Evolutionary conservation across 257 asterid genomes (phyloP), one percentile per base, ranked within the genome.

Genomic region (Solanum habrochaites): DNA sequence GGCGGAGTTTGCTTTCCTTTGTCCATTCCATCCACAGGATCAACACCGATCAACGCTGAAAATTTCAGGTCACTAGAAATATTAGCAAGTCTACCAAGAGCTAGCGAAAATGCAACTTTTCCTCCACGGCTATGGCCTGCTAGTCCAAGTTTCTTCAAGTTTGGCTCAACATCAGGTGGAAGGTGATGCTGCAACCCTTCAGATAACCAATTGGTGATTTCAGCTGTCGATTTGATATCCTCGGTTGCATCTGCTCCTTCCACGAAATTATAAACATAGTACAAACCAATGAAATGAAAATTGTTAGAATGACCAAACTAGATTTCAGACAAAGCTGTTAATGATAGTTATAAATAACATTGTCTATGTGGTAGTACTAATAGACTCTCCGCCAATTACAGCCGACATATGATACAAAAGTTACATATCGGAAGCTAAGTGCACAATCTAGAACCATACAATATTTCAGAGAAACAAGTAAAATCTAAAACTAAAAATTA

Each of bases 111-210:
- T 2, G 98, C 98, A 5, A 91, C 98, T 89, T 96, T 96, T 18
- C 96, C 99, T 6, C 99, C 99, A 0, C 99, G 93, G 40, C 98
- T 96, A 52, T 96, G 99, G 62, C 98, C 98, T 2, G 95, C 92
- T 14, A 96, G 91, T 9, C 89, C 99, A 29, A 96, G 90, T 84
- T 92, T 93, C 3, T 29, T 74, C 40, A 95, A 62, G 89, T 94
- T 87, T 23, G 98, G 98, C 29, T 87, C 87, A 4, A 95, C 93
- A 14, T 91, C 14, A 16, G 93, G 60, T 21, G 98, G 98, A 86
- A 96, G 97, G 67, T 87, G 87, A 71, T 88, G 86, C 64, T 49
- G 40, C 39, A 95, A 86, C 67, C 95, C 95, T 83, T 89, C 85
- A 11, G 96, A 45, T 75, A 96, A 40, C 99, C 98, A 96, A 18